Evolutionary conservation across 495 filamentous ascomycete genomes (phyloP), one percentile per base, ranked within the genome.

Genomic region (Neurospora sp.): DNA sequence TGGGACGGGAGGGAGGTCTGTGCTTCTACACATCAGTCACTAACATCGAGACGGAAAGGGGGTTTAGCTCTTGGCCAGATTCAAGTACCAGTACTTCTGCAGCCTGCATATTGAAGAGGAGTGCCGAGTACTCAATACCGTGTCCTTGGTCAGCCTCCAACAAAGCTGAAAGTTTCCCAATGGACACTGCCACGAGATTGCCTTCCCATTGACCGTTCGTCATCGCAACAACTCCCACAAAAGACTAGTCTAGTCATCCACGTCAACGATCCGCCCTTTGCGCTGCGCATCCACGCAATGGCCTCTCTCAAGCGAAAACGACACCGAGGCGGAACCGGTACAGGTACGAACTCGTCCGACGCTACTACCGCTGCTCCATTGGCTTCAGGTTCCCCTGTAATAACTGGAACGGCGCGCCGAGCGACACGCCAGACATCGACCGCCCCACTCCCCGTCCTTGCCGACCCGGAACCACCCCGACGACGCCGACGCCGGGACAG

Each of bases 261-360:
- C 68, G 68, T 69, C 37, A 31, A 37, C 69, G 8, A 45, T 70
- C 39, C 38, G 3, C 27, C 27, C 27, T 31, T 31, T 31, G 27
- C 27, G 27, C 27, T 31, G 2, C 27, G 27, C 27, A 35, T 61
- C 53, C 22, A 61, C 53, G 73, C n/a, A 69, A 85, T 84, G 83
- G 77, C 80, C 31, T 78, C 80, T 18, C 75, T 78, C 42, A 86
- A 85, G 74, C 80, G 83, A 69, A 85, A 85, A 76, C 82, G 76
- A 6, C 77, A 77, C 4, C 73, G 78, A 68, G 78, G 80, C 71
- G 75, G 68, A 16, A 35, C 16, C 5, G 72, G 45, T 18, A 18
- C 22, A 4, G 18, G 45, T 22, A 12, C 39, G 39, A 71, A 39
- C 35, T 31, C 73, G 5, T 38, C 72, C 37, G 27, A 40, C 31